A percentile compares a stretch with the other conserved stretches of the same genome.
Conservation (phyloP, 2,329 filamentous ascomycete species). For the Colletotrichum brevisporum region DNA sequence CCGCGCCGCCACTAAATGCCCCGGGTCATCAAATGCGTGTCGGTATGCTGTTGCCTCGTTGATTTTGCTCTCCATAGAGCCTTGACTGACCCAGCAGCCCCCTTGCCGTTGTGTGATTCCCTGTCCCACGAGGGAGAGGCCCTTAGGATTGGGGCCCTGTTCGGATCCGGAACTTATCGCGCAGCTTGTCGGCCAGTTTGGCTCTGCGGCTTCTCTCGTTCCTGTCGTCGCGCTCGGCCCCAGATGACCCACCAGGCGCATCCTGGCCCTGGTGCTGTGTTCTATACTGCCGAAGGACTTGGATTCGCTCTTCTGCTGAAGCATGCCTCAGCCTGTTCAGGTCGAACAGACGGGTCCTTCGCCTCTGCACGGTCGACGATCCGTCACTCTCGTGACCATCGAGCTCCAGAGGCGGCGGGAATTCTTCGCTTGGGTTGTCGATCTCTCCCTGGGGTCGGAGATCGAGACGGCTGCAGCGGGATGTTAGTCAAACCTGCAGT, state of each 20-base stretch:
- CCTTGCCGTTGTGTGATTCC: not conserved
- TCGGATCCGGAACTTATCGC: constrained; percentile 67
- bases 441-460: constrained; percentile 58
- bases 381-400: constrained; percentile 54
- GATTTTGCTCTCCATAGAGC: not conserved
- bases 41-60: constrained; percentile 8
- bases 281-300: constrained; percentile 66
- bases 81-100: not conserved
- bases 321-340: constrained; percentile 70
- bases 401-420: constrained; percentile 59
- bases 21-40: constrained; percentile 7
- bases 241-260: not conserved
- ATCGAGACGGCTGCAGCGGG: constrained; percentile 64
- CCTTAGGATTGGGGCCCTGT: constrained; percentile 57
- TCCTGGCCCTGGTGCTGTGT: constrained; percentile 53
- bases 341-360: constrained; percentile 69
- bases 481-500: constrained; percentile 41
- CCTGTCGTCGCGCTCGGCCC: constrained; percentile 51
- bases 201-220: constrained; percentile 56
- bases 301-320: constrained; percentile 74
- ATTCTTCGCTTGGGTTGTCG: constrained; percentile 44
- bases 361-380: constrained; percentile 52
- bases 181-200: constrained; percentile 63
- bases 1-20: not conserved
- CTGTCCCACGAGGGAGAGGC: not conserved